Evolutionary conservation across 176 grass and related monocot species (phyloP).

Genomic region (Rhynchospora breviuscula): DNA sequence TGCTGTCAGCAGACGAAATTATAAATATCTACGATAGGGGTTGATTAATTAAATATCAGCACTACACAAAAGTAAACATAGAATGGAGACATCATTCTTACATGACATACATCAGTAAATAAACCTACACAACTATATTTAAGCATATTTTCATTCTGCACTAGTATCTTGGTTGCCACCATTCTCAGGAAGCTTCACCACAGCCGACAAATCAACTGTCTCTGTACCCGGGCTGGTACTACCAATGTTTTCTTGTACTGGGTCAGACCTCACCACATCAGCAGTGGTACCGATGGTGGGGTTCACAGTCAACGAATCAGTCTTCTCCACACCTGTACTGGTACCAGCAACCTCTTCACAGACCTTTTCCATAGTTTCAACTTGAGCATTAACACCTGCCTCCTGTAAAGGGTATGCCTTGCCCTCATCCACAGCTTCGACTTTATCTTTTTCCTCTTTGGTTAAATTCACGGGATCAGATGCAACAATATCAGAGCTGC

Average conservation of each 20-base stretch:
- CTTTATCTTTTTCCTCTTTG: slow-evolving; percentile 9
- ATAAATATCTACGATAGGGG: not conserved
- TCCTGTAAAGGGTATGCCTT: slow-evolving; percentile 18
- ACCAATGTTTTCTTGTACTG: not conserved
- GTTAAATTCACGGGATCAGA: not conserved
- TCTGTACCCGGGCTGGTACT: not conserved
- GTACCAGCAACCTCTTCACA: not conserved
- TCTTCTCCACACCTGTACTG: not conserved
- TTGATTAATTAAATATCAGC: not conserved
- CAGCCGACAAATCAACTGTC: not conserved
- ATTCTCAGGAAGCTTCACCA: not conserved
- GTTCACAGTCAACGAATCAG: not conserved
- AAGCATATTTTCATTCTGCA: not conserved
- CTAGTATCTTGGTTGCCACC: not conserved
- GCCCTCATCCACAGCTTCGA: slow-evolving; percentile 5
- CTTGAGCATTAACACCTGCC: not conserved
- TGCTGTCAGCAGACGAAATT: not conserved
- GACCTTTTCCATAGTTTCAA: not conserved
- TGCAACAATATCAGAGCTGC: slow-evolving; percentile 9
- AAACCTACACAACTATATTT: not conserved
- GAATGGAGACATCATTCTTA: too few relatives aligned
- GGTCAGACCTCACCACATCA: not conserved
- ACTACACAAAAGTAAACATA: not conserved
- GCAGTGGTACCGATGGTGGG: not conserved
- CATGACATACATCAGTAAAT: not conserved